Conservation (phyloP, 2,329 filamentous ascomycete genomes). For the Fusarium sp. region DNA sequence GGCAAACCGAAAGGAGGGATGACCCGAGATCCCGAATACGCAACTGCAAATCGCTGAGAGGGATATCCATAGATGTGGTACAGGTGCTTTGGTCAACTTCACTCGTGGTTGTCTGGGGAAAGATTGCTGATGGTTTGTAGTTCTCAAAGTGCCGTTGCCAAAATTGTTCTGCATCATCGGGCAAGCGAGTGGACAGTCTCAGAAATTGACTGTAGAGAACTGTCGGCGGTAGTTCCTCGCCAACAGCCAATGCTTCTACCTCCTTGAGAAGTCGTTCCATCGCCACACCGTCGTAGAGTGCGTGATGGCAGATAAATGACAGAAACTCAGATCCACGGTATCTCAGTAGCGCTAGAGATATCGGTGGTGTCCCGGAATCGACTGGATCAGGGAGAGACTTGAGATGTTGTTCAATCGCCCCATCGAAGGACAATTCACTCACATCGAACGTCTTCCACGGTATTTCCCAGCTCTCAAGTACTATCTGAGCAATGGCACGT, state of each 20-base stretch:
- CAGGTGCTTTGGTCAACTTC: slow-evolving; percentile 46
- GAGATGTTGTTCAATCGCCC: slow-evolving; percentile 54
- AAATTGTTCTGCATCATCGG: slow-evolving; percentile 66
- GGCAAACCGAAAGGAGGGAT: slow-evolving; percentile 74
- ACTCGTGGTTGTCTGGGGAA: slow-evolving; percentile 33
- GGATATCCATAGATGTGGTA: slow-evolving; percentile 45
- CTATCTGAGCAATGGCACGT: slow-evolving; percentile 77
- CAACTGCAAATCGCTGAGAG: slow-evolving; percentile 59
- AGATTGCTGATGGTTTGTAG: slow-evolving; percentile 53
- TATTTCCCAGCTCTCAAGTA: slow-evolving; percentile 62
- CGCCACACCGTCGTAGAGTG: slow-evolving; percentile 86
- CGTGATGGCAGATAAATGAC: slow-evolving; percentile 76
- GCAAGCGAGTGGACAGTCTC: slow-evolving; percentile 61
- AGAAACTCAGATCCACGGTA: slow-evolving; percentile 49
- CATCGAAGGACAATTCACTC: slow-evolving; percentile 48
- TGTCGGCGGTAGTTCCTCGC: slow-evolving; percentile 57
- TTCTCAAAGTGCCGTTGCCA: slow-evolving; percentile 70
- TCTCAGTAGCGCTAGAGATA: slow-evolving; percentile 57
- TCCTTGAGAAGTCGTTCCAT: slow-evolving; percentile 77
- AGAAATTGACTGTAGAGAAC: slow-evolving; percentile 74
- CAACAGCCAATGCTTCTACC: slow-evolving; percentile 68
- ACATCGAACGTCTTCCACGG: slow-evolving; percentile 54
- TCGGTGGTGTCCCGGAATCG: slow-evolving; percentile 57
- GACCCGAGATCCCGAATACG: slow-evolving; percentile 64
- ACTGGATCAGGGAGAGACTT: slow-evolving; percentile 52